Percentiles rank a stretch among this genome's conserved stretches.
These are phyloP conservation scores for Aspergillus avenaceus DNA, from an alignment of 495 filamentous ascomycete species.

Conservation along the genomic window DNA sequence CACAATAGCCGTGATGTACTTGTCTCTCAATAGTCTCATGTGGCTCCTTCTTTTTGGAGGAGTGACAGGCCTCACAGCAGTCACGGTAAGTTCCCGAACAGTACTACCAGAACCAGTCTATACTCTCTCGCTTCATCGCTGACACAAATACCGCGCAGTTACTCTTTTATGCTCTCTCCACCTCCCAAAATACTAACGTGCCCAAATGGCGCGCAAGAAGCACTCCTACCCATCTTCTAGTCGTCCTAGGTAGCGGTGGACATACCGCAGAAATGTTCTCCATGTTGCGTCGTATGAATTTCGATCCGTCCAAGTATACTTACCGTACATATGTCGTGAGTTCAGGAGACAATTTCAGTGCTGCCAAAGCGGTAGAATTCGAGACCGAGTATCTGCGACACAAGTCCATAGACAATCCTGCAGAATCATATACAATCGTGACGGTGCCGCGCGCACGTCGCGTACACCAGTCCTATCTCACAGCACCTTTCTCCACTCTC, in stretches of 20 bases:
- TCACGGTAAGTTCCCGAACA: neutral
- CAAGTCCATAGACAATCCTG: conserved; percentile 11
- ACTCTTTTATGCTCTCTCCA: conserved; percentile 20
- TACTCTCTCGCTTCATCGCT: neutral
- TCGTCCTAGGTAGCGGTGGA: conserved; percentile 87
- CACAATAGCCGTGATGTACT: neutral
- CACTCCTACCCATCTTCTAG: conserved; percentile 61
- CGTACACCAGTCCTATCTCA: conserved; percentile 73
- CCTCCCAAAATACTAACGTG: conserved; percentile 31
- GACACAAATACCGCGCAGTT: conserved; percentile 14
- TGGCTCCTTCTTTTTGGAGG: neutral
- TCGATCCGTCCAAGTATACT: conserved; percentile 47
- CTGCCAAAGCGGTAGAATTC: conserved; percentile 59
- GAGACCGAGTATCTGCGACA: conserved; percentile 38
- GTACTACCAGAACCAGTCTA: neutral
- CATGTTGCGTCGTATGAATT: conserved; percentile 54
- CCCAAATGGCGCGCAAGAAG: conserved; percentile 27
- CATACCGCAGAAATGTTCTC: conserved; percentile 93
- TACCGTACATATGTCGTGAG: conserved; percentile 81
- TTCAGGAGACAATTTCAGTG: conserved; percentile 71
- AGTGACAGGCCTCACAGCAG: neutral
- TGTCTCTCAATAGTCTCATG: neutral
- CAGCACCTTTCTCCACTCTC: conserved; percentile 58
- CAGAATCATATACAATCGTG: conserved; percentile 47
- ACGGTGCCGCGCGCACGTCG: conserved; percentile 66